Evolutionary conservation across 2,329 filamentous ascomycete species (phyloP).

Genomic region (Fusarium devonianum): DNA sequence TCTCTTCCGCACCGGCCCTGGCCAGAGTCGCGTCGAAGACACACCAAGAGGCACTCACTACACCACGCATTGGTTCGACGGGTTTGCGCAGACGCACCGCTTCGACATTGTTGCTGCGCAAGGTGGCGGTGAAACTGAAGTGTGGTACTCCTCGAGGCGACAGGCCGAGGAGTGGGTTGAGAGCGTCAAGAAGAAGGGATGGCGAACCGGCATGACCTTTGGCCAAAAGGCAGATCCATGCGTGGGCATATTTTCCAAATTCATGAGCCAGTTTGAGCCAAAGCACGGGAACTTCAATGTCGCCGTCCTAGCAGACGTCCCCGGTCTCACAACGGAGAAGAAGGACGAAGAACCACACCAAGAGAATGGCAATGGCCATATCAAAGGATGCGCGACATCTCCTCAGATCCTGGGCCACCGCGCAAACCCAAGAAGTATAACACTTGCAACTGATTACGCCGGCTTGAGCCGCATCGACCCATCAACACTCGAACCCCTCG

Average conservation of each 20-base stretch:
- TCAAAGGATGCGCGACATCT: slow-evolving; percentile 1
- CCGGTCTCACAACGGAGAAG: slow-evolving; percentile 54
- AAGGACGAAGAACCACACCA: slow-evolving; percentile 1
- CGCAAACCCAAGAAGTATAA: slow-evolving; percentile 55
- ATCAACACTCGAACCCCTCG: slow-evolving; percentile 75
- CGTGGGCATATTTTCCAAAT: slow-evolving; percentile 74
- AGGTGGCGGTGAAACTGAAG: slow-evolving; percentile 44
- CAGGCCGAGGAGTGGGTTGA: slow-evolving; percentile 71
- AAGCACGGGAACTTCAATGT: slow-evolving; percentile 64
- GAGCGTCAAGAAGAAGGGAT: slow-evolving; percentile 66
- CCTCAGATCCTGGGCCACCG: slow-evolving; percentile 52
- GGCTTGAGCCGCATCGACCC: slow-evolving; percentile 69
- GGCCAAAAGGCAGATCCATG: slow-evolving; percentile 78
- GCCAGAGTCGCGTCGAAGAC: slow-evolving; percentile 66
- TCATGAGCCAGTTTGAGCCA: slow-evolving; percentile 66
- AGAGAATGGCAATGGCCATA: neutral
- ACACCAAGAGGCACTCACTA: slow-evolving; percentile 66
- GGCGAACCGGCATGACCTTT: slow-evolving; percentile 66
- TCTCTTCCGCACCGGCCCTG: slow-evolving; percentile 78
- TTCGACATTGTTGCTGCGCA: slow-evolving; percentile 68
- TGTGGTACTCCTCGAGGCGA: slow-evolving; percentile 75
- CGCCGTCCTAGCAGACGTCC: slow-evolving; percentile 69
- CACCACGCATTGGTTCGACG: slow-evolving; percentile 83
- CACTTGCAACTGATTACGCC: slow-evolving; percentile 63
- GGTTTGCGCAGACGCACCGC: slow-evolving; percentile 73